A percentile compares a stretch with the other conserved stretches of the same genome.
These are phyloP conservation scores for Podila epicladia DNA, from an alignment of 192 early-diverging fungal genomes.

Conservation along the genomic window DNA sequence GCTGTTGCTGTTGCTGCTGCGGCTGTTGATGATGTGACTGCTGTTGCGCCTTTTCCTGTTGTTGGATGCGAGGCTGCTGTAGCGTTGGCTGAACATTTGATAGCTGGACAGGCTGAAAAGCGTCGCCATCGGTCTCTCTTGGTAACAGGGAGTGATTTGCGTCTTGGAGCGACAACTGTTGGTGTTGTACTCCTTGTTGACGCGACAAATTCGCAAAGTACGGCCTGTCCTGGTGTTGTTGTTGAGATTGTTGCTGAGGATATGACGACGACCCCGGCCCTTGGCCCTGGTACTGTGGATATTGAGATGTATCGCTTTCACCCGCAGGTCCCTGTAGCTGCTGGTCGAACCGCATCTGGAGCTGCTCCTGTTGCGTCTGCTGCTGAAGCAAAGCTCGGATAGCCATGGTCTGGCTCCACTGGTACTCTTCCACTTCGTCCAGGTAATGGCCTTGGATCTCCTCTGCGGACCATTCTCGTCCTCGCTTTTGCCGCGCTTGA, in stretches of 20 bases:
- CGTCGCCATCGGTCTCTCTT: neutral
- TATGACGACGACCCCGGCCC: neutral
- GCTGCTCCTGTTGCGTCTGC: constrained; percentile 7
- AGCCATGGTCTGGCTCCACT: constrained; percentile 39
- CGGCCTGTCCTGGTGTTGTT: too few relatives aligned
- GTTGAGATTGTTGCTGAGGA: neutral
- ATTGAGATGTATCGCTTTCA: neutral
- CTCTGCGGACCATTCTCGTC: constrained; percentile 30
- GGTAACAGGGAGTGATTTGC: neutral
- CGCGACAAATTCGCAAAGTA: too few relatives aligned
- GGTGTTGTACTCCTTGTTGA: neutral
- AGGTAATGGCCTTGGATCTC: constrained; percentile 34
- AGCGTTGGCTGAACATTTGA: neutral
- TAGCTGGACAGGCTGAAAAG: neutral
- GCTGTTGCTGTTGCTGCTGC: neutral
- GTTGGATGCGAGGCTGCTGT: neutral
- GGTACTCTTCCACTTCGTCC: constrained; percentile 44
- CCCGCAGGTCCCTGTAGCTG: neutral
- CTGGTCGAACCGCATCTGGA: neutral
- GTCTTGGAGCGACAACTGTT: neutral
- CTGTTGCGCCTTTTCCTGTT: neutral
- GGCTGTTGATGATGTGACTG: neutral
- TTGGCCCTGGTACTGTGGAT: neutral
- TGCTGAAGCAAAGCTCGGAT: constrained; percentile 32
- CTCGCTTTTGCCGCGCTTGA: constrained; percentile 5